Evolutionary conservation across 345 rosid species (phyloP), one percentile per base, ranked within the genome.

Genomic region (Corchorus capsularis): DNA sequence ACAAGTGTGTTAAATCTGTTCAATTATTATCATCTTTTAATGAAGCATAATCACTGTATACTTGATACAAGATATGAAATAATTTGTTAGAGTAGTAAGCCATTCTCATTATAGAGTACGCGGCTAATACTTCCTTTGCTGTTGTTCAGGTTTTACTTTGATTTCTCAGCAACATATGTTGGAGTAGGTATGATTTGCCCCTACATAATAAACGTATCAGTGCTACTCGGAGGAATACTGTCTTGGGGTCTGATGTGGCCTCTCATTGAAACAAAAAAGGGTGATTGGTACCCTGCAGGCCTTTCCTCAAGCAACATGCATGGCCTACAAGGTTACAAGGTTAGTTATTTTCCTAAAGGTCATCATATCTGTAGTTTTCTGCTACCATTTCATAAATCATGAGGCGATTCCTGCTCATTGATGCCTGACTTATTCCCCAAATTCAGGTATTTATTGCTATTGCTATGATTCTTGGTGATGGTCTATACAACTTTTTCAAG

Each of bases 121-220:
- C 8, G 15, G 54, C 69, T 57, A 37, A 66, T 78, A 20, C 60
- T 76, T 47, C 64, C 65, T 54, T 32, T 50, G 73, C 35, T 54
- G 49, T 62, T 82, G 53, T 78, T 75, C 84, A 94, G 98, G 86
- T 94, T 94, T 83, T 90, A 74, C 85, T 92, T 94, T 71, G 97
- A 94, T 79, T 92, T 94, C 87, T 89, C 97, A 49, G 86, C 95
- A 57, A 90, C 91, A 41, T 94, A 92, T 47, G 90, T 94, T 65
- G 97, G 98, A 69, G 97, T 90, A 2, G 98, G 98, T 74, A 94
- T 94, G 98, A 92, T 92, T 61, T 93, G 96, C 64, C 94, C 93
- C 49, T 89, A 91, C 82, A 82, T 93, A 47, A 72, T 93, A 37
- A 91, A 93, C 82, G 14, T 91, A 59, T 93, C 96, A 8, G 73